Percentiles rank a stretch among this genome's conserved stretches.
Evolutionary conservation across 257 asterid species (phyloP).

Genomic region (Eucommia ulmoides): DNA sequence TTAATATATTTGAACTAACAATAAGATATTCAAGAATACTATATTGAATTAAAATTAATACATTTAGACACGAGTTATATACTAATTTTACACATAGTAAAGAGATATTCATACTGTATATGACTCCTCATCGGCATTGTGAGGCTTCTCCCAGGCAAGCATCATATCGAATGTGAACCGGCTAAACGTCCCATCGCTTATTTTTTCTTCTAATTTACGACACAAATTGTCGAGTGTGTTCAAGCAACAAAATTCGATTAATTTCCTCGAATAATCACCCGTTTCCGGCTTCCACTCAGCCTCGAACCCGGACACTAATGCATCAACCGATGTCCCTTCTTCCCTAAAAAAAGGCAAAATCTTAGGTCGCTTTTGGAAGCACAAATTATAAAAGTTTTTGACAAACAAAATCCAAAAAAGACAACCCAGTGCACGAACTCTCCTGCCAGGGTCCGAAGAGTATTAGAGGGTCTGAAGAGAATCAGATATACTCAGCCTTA

Average conservation of each 20-base stretch:
- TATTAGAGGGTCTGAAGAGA: not conserved
- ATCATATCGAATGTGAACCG: slow-evolving; percentile 88
- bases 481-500: not conserved
- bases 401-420: not conserved
- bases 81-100: not conserved
- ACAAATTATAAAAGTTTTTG: not conserved
- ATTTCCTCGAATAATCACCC: slow-evolving; percentile 45
- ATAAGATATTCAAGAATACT: no score
- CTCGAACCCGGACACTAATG: slow-evolving; percentile 45
- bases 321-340: slow-evolving; percentile 31
- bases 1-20: no score
- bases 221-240: slow-evolving; percentile 44
- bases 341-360: no score
- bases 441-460: not conserved
- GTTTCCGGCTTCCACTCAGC: slow-evolving; percentile 33
- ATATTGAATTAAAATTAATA: no score
- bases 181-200: slow-evolving; percentile 47
- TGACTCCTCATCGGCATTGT: slow-evolving; percentile 36
- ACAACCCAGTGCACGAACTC: not conserved
- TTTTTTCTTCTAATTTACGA: slow-evolving; percentile 30
- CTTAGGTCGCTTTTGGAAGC: no score
- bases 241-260: slow-evolving; percentile 58
- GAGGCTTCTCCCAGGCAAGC: slow-evolving; percentile 86
- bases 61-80: no score
- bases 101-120: slow-evolving; percentile 19